phyloP scores from a whole-genome alignment of 192 early-diverging fungal genomes.

The Haplosporangium gracile region DNA sequence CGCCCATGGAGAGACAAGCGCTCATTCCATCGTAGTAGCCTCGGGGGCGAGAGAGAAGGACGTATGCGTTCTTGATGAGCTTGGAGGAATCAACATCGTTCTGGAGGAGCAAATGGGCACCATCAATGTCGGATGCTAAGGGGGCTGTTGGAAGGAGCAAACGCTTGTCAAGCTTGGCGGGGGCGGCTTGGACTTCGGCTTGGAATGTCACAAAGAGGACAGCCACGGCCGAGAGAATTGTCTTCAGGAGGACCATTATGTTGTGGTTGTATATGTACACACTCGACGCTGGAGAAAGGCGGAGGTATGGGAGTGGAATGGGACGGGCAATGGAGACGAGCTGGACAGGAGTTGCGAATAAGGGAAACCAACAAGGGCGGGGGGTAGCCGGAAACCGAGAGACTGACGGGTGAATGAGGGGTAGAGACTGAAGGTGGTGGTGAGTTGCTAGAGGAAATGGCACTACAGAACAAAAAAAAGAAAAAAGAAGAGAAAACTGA shows the following conservation, averaged over 20 bases:
- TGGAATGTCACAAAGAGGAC: slow-evolving; percentile 3
- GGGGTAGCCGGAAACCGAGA: neutral
- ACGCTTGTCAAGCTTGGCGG: slow-evolving; percentile 29
- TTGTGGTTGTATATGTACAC: neutral
- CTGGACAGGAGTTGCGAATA: neutral
- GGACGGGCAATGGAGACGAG: neutral
- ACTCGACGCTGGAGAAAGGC: neutral
- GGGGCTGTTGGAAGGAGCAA: slow-evolving; percentile 36
- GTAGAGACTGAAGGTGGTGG: neutral
- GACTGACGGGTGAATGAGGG: neutral
- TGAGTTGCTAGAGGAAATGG: neutral
- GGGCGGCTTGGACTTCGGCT: slow-evolving; percentile 26
- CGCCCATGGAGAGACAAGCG: slow-evolving; percentile 46
- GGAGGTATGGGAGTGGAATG: neutral
- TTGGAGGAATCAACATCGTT: slow-evolving; percentile 46
- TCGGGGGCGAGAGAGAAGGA: slow-evolving; percentile 37
- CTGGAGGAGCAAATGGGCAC: slow-evolving; percentile 42
- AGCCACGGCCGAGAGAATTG: slow-evolving; percentile 13
- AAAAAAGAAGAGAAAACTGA: neutral
- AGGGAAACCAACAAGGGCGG: neutral
- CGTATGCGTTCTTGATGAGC: slow-evolving; percentile 40
- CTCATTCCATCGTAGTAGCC: slow-evolving; percentile 43
- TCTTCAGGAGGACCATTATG: slow-evolving; percentile 26
- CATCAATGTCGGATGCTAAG: slow-evolving; percentile 39
- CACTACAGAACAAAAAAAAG: neutral